phyloP scores from a whole-genome alignment of 2,329 filamentous ascomycete species.

The Didymella arachidicola region DNA sequence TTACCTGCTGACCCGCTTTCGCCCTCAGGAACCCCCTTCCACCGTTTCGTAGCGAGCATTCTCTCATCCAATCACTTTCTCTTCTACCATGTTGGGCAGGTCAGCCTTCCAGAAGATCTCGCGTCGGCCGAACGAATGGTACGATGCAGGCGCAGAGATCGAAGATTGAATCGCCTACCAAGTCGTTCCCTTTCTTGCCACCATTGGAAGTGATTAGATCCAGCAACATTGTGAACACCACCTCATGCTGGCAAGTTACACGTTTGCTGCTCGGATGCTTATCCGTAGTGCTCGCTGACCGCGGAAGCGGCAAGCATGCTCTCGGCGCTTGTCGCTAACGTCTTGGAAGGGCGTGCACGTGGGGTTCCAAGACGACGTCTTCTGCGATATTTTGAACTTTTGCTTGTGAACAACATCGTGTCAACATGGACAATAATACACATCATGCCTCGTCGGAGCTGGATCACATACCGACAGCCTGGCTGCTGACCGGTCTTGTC shows the following conservation, averaged over 20 bases:
- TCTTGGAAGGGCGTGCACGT: constrained; percentile 22
- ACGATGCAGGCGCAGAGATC: background rate
- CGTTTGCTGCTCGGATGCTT: background rate
- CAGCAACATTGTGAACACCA: background rate
- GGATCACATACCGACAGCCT: constrained; percentile 30
- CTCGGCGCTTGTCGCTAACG: constrained; percentile 9
- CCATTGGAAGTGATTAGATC: background rate
- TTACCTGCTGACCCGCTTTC: constrained; percentile 38
- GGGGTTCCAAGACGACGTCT: constrained; percentile 21
- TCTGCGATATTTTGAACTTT: constrained; percentile 4
- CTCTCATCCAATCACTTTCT: constrained; percentile 27
- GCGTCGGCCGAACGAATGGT: constrained; percentile 30
- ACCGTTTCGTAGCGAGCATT: constrained; percentile 14
- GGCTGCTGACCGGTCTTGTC: constrained; percentile 32
- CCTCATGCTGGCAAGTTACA: background rate
- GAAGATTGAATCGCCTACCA: background rate
- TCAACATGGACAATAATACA: constrained; percentile 19
- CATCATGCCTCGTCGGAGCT: constrained; percentile 24
- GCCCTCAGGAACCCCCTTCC: constrained; percentile 35
- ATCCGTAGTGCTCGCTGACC: constrained; percentile 1
- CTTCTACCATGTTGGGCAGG: constrained; percentile 21
- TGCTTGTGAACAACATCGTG: constrained; percentile 9
- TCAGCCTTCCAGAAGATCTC: constrained; percentile 28
- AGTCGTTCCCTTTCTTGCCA: background rate
- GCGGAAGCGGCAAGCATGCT: constrained; percentile 12